These are phyloP conservation scores for Cladosporium sp. DNA, from an alignment of 2,329 filamentous ascomycete species.

Conservation along the genomic window DNA sequence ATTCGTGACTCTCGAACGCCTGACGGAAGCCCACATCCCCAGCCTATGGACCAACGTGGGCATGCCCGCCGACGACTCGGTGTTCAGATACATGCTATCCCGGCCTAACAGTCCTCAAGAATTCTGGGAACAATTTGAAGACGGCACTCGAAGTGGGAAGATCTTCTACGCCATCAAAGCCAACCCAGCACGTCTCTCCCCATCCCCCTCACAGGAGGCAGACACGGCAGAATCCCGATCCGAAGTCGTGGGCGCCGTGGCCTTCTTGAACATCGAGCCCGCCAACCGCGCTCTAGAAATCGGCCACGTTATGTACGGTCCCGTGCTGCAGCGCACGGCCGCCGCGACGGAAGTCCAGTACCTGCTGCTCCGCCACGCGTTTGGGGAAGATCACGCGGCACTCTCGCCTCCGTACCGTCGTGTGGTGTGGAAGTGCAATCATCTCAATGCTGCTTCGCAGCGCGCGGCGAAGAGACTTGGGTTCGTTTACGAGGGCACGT, in stretches of 20 bases:
- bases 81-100: constrained; percentile 41
- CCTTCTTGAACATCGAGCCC: constrained; percentile 45
- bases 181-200: constrained; percentile 22
- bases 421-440: constrained; percentile 63
- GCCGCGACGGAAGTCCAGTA: constrained; percentile 57
- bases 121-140: constrained; percentile 14
- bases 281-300: constrained; percentile 53
- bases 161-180: constrained; percentile 45
- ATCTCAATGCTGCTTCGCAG: constrained; percentile 51
- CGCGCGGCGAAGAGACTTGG: constrained; percentile 55
- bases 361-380: constrained; percentile 51
- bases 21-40: constrained; percentile 14
- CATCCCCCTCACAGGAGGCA: not conserved
- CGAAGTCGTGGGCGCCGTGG: constrained; percentile 38
- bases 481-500: constrained; percentile 56
- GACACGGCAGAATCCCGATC: constrained; percentile 23
- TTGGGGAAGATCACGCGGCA: constrained; percentile 37
- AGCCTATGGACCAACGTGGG: constrained; percentile 16
- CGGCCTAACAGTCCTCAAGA: constrained; percentile 30
- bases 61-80: constrained; percentile 9
- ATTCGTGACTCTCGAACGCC: constrained; percentile 17
- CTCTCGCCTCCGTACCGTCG: constrained; percentile 49
- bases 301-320: constrained; percentile 52
- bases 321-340: constrained; percentile 49
- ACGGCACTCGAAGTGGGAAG: constrained; percentile 13